Percentiles rank a stretch among this genome's conserved stretches.
phyloP scores from a whole-genome alignment of 2,329 filamentous ascomycete species.

The Neobulgaria alba region DNA sequence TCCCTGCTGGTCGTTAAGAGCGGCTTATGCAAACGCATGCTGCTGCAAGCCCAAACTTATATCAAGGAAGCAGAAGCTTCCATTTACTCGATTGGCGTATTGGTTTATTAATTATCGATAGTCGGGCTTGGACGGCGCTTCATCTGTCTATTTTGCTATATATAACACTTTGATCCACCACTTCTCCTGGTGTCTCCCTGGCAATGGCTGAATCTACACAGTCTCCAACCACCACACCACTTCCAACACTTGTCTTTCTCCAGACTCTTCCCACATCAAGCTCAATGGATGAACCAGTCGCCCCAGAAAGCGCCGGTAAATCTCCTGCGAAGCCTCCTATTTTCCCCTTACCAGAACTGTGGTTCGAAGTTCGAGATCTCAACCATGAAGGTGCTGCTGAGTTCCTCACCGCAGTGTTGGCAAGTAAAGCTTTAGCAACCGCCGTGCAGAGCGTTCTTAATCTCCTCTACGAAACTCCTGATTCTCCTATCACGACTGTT shows the following conservation, averaged over 20 bases:
- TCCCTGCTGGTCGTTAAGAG: no score
- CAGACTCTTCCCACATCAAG: no score
- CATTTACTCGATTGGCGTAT: no score
- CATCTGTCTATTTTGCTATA: neutral
- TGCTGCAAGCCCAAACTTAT: no score
- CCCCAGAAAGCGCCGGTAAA: neutral
- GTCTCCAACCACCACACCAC: neutral
- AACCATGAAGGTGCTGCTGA: conserved; percentile 49
- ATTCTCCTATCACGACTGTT: conserved; percentile 30
- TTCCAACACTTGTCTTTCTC: conserved; percentile 12
- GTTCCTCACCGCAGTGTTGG: conserved; percentile 61
- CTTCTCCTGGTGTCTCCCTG: no score
- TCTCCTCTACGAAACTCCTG: conserved; percentile 56
- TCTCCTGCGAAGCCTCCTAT: conserved; percentile 5
- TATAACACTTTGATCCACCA: neutral
- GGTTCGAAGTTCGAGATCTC: conserved; percentile 51
- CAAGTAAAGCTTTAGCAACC: conserved; percentile 49
- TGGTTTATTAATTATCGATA: no score
- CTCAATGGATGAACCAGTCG: no score
- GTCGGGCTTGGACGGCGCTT: neutral
- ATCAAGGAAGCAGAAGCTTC: no score
- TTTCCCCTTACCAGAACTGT: conserved; percentile 46
- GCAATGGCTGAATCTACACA: no score
- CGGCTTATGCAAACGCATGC: no score
- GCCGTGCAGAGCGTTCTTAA: conserved; percentile 61